Percentiles rank a stretch among this genome's conserved stretches.
Conservation (phyloP, 2,329 filamentous ascomycete species). For the Pyrenochaeta sp. region DNA sequence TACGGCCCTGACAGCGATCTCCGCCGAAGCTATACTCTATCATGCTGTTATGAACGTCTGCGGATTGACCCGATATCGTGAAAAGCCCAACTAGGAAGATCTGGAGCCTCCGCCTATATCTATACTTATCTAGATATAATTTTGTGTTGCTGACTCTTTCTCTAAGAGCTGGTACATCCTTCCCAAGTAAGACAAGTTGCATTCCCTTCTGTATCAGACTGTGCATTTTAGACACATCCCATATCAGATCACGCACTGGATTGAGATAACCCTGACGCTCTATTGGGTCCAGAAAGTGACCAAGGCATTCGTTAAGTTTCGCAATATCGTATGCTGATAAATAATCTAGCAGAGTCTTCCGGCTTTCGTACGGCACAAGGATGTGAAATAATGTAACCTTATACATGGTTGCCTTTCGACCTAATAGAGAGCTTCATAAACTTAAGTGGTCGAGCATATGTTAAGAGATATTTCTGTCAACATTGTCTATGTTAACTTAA, state of each 20-base stretch:
- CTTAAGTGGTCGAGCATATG: too few relatives aligned
- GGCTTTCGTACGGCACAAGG: neutral
- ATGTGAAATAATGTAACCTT: neutral
- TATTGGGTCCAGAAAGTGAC: neutral
- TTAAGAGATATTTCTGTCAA: too few relatives aligned
- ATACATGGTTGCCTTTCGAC: too few relatives aligned
- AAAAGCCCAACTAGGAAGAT: conserved; percentile 5
- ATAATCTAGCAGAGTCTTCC: neutral
- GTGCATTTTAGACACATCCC: conserved; percentile 1
- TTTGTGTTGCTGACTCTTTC: neutral
- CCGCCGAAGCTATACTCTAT: neutral
- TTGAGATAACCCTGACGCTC: neutral
- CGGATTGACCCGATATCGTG: neutral
- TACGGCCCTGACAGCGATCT: neutral
- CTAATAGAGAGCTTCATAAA: too few relatives aligned
- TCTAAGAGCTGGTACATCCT: neutral
- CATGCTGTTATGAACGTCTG: neutral
- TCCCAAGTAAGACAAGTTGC: conserved; percentile 3
- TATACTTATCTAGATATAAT: neutral
- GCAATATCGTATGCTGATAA: conserved; percentile 7
- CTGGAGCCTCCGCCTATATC: conserved; percentile 1
- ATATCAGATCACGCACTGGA: conserved; percentile 6
- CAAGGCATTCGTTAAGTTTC: neutral
- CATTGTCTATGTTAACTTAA: too few relatives aligned
- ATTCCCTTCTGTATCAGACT: conserved; percentile 3